Percentiles rank a stretch among this genome's conserved stretches.
phyloP scores from a whole-genome alignment of 2,329 filamentous ascomycete genomes.

The Penicillium italicum region DNA sequence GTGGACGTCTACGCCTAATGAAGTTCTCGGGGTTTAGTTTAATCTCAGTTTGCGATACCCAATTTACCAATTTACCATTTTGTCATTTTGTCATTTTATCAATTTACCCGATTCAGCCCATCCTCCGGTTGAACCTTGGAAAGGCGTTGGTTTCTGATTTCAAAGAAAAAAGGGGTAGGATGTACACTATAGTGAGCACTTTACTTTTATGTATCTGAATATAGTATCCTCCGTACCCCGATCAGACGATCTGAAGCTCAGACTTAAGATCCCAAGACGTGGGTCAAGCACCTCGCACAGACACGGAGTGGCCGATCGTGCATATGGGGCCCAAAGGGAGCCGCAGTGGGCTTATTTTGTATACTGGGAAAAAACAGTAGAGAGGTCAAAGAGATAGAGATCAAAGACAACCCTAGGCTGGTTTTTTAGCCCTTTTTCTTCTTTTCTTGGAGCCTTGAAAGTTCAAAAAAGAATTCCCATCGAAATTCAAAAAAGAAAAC shows the following conservation, averaged over 20 bases:
- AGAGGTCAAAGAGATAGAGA: background rate
- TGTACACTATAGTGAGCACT: too few species aligned
- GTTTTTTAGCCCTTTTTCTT: background rate
- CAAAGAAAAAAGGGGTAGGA: too few species aligned
- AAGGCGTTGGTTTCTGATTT: background rate
- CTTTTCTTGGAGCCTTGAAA: background rate
- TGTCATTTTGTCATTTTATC: too few species aligned
- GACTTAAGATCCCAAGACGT: background rate
- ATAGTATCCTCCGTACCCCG: too few species aligned
- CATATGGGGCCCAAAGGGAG: constrained; percentile 16
- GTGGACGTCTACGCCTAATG: constrained; percentile 24
- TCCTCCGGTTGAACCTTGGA: background rate
- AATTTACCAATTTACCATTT: background rate
- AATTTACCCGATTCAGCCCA: background rate
- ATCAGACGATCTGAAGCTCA: background rate
- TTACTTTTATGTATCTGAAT: too few species aligned
- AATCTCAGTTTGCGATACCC: constrained; percentile 11
- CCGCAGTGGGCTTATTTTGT: constrained; percentile 6
- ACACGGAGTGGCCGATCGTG: constrained; percentile 22
- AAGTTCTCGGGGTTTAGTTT: constrained; percentile 10
- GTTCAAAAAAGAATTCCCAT: constrained; percentile 8
- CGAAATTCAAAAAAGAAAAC: background rate
- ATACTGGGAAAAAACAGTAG: background rate
- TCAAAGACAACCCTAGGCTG: background rate
- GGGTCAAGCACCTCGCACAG: constrained; percentile 10